phyloP scores from a whole-genome alignment of 768 basidiomycete species.

The Ramaria rubella region DNA sequence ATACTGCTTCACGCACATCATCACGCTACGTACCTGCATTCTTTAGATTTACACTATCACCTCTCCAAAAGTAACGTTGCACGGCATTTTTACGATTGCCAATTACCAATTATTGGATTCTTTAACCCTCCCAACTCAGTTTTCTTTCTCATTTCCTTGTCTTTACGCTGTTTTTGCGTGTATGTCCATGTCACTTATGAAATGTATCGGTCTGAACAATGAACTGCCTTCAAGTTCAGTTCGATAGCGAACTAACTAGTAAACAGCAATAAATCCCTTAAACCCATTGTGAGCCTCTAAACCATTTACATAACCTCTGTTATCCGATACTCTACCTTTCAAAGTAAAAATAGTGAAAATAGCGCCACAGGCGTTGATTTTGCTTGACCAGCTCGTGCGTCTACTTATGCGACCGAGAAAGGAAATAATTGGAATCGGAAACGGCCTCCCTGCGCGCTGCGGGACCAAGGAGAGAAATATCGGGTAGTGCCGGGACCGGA shows the following conservation, averaged over 20 bases:
- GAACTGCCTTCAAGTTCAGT: neutral
- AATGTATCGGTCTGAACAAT: conserved; percentile 4
- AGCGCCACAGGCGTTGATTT: neutral
- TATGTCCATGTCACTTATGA: neutral
- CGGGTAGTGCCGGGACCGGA: neutral
- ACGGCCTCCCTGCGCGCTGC: neutral
- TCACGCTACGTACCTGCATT: conserved; percentile 2
- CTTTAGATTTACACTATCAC: conserved; percentile 5
- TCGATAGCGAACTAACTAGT: neutral
- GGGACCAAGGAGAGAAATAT: conserved; percentile 1
- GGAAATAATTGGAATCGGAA: neutral
- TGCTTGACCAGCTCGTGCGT: neutral
- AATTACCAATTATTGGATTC: neutral
- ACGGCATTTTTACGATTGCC: neutral
- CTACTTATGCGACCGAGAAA: neutral
- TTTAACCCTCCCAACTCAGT: conserved; percentile 11
- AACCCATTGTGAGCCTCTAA: neutral
- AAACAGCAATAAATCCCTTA: neutral
- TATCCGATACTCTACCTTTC: too few relatives aligned
- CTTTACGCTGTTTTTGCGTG: neutral
- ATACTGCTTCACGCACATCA: conserved; percentile 4
- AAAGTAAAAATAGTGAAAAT: neutral
- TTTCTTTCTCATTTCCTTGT: neutral
- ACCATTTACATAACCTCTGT: too few relatives aligned
- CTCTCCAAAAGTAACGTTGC: conserved; percentile 11